Conservation (phyloP, 768 basidiomycete genomes). For the Podaxis pistillaris region DNA sequence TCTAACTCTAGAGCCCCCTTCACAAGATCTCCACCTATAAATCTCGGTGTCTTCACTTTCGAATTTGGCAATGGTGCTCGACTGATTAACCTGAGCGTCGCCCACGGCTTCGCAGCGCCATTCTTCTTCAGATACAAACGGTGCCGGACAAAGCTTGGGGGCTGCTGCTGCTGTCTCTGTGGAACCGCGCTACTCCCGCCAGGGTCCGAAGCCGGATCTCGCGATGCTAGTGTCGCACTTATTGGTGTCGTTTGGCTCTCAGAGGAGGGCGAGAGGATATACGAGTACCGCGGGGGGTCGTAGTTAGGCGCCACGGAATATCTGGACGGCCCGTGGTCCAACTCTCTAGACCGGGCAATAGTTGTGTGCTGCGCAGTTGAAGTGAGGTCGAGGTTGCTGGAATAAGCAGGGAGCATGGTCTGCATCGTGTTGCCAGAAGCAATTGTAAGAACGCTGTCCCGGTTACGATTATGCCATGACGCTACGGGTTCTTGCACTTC, state of each 20-base stretch:
- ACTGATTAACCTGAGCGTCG: constrained; percentile 17
- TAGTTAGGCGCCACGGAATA: neutral
- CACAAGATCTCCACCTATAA: constrained; percentile 22
- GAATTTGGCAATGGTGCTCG: constrained; percentile 13
- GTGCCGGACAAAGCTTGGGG: neutral
- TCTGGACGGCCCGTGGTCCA: neutral
- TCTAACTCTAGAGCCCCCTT: constrained; percentile 18
- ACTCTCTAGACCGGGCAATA: neutral
- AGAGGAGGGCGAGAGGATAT: neutral
- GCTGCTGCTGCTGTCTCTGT: neutral
- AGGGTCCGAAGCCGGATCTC: neutral
- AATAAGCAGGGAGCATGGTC: neutral
- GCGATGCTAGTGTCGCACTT: neutral
- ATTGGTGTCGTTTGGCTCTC: neutral
- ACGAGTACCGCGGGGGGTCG: neutral
- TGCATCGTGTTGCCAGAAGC: neutral
- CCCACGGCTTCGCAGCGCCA: constrained; percentile 16
- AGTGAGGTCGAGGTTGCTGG: neutral
- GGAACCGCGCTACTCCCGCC: neutral
- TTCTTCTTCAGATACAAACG: constrained; percentile 4
- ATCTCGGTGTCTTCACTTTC: constrained; percentile 15
- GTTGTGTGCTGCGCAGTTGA: neutral
- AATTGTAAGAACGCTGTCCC: neutral
- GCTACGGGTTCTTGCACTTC: neutral
- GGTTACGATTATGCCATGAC: neutral